Base-by-base conservation (phyloP, 805 yeast species). In the Cyberlindnera mrakii region DNA sequence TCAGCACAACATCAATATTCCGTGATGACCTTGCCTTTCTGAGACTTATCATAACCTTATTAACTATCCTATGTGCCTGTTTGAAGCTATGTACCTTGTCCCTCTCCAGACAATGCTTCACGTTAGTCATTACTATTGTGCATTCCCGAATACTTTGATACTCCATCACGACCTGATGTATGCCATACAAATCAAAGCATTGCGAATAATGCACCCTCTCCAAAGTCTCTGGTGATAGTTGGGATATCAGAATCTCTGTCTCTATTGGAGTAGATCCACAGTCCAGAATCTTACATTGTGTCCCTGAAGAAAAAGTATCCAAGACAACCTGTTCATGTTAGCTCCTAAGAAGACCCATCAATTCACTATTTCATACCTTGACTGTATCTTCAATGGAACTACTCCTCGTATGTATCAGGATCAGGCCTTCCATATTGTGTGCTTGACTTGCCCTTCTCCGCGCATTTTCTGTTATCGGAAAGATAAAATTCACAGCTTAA, bases 141-240 rank as follows among this genome's bases (percentile, higher is more conserved):
- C 25, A 15, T 9, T 11, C 15, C 29, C 9, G 15, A 20, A 6
- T 7, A 10, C 6, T 8, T n/a, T 35, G 35, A 9, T 27, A 10
- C 11, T 37, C 37, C 5, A 25, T 29, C 4, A 49, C 4, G 2
- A 40, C 29, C 14, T 47, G 40, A 8, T 15, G 13, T 2, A 45
- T 41, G 1, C 46, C 46, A 5, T 32, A 10, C 3, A 47, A n/a
- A 17, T 44, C 50, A 30, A 45, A 45, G 33, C 53, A 50, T 16
- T 47, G 36, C 1, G 44, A 30, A 19, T 41, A 50, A 7, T 35
- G 39, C 3, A 47, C 42, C 9, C 10, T 33, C 2, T 33, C n/a
- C 11, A 45, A 13, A 11, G 27, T 16, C 14, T 31, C 15, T n/a
- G 33, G 23, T 4, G 46, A 40, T 4, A 44, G 14, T 3, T 16